These are phyloP conservation scores for Chernovozyma aurita DNA, from an alignment of 1,139 yeast species.

Conservation along the genomic window DNA sequence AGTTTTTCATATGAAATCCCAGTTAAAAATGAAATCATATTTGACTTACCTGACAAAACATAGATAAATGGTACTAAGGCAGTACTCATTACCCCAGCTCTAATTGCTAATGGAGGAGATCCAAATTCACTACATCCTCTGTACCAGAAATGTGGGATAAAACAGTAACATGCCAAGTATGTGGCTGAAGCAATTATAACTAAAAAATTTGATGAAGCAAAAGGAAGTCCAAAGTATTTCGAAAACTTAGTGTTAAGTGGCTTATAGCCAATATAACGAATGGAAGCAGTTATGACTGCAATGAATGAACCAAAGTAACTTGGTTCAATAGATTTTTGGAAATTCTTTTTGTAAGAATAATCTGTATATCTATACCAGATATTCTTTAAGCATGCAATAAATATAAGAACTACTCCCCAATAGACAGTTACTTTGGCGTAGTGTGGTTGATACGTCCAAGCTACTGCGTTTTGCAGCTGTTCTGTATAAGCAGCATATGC, in stretches of 20 bases:
- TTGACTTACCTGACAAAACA: constrained; percentile 50
- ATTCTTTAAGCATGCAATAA: constrained; percentile 36
- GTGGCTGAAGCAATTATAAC: constrained; percentile 35
- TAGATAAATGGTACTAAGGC: constrained; percentile 52
- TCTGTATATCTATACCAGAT: constrained; percentile 34
- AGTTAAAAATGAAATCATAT: constrained; percentile 45
- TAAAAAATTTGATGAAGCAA: constrained; percentile 45
- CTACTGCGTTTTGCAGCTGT: constrained; percentile 32
- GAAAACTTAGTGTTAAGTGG: constrained; percentile 36
- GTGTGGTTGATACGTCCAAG: constrained; percentile 35
- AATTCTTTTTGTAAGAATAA: constrained; percentile 17
- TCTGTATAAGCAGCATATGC: background rate
- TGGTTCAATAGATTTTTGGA: constrained; percentile 9
- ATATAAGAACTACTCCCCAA: constrained; percentile 36
- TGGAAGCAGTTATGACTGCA: constrained; percentile 33
- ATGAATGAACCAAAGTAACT: constrained; percentile 14
- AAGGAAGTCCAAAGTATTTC: constrained; percentile 44
- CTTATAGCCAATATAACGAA: constrained; percentile 47
- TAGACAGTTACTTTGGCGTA: constrained; percentile 48
- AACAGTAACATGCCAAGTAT: constrained; percentile 43
- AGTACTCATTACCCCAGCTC: constrained; percentile 51
- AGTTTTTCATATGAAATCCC: constrained; percentile 55
- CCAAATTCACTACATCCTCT: constrained; percentile 57
- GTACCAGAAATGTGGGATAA: constrained; percentile 52
- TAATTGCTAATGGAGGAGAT: constrained; percentile 58